These are phyloP conservation scores for Dissophora globulifera DNA, from an alignment of 192 early-diverging fungal species.

Conservation along the genomic window DNA sequence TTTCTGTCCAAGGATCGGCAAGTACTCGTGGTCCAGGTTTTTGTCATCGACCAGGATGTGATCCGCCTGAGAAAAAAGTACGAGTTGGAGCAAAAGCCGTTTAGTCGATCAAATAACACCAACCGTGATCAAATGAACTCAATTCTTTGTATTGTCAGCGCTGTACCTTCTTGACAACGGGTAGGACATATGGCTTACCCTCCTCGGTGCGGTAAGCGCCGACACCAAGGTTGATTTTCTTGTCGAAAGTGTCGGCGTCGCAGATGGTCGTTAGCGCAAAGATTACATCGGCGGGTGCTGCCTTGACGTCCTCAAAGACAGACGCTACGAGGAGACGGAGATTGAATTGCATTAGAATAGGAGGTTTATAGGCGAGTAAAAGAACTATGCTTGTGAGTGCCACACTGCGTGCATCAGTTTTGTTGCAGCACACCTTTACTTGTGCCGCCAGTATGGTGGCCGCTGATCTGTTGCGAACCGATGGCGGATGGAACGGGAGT, in stretches of 20 bases:
- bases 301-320: slow-evolving; percentile 59
- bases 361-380: too few species aligned
- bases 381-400: too few species aligned
- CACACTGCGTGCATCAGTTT: too few species aligned
- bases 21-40: slow-evolving; percentile 91
- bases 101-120: too few species aligned
- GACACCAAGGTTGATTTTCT: slow-evolving; percentile 94
- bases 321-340: too few species aligned
- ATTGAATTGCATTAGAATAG: too few species aligned
- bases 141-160: too few species aligned
- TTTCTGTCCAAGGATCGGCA: slow-evolving; percentile 84
- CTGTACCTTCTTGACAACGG: slow-evolving; percentile 88
- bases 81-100: too few species aligned
- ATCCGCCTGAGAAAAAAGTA: too few species aligned
- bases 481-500: slow-evolving; percentile 4
- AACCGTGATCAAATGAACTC: too few species aligned
- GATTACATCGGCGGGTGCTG: slow-evolving; percentile 90
- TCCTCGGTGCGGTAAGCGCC: slow-evolving; percentile 94
- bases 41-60: slow-evolving; percentile 73
- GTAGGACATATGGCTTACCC: slow-evolving; percentile 95
- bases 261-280: slow-evolving; percentile 88
- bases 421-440: slow-evolving; percentile 1
- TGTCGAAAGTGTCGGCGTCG: slow-evolving; percentile 76
- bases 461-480: slow-evolving; percentile 37
- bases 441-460: slow-evolving; percentile 13